Evolutionary conservation across 2,329 filamentous ascomycete genomes (phyloP).

Genomic region (Huntiella abstrusa): DNA sequence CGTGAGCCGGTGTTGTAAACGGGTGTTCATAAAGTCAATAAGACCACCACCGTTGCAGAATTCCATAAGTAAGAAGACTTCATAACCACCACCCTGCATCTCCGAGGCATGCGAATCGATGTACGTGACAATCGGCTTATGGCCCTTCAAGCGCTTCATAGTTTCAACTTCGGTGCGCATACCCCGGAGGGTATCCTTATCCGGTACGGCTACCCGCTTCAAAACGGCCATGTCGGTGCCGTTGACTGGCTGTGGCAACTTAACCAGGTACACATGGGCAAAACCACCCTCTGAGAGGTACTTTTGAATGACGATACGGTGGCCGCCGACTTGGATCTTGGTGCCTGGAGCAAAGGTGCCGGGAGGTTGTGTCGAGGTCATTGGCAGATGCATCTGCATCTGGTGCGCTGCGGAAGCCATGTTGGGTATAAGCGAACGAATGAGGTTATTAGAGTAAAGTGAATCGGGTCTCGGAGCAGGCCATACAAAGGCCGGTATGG

Average conservation of each 20-base stretch:
- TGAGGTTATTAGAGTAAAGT: neutral
- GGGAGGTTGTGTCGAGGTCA: conserved; percentile 33
- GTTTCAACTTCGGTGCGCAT: conserved; percentile 99
- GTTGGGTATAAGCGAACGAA: neutral
- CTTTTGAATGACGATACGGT: conserved; percentile 85
- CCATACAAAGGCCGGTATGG: neutral
- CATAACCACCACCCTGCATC: conserved; percentile 78
- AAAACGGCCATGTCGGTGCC: conserved; percentile 69
- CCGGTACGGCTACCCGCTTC: conserved; percentile 89
- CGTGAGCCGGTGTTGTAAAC: conserved; percentile 85
- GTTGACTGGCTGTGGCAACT: conserved; percentile 56
- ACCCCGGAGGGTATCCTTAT: conserved; percentile 81
- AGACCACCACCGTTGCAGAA: conserved; percentile 86
- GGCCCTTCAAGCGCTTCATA: conserved; percentile 98
- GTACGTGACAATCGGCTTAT: conserved; percentile 90
- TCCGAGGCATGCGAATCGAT: conserved; percentile 97
- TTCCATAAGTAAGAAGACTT: conserved; percentile 97
- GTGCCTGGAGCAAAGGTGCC: conserved; percentile 87
- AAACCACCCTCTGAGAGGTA: conserved; percentile 98
- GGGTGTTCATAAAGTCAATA: conserved; percentile 99
- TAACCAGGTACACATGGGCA: conserved; percentile 93
- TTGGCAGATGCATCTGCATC: conserved; percentile 16
- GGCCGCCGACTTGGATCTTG: conserved; percentile 87
- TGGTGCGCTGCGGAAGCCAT: conserved; percentile 10
- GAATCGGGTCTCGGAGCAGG: too few relatives aligned